Evolutionary conservation across 768 basidiomycete genomes (phyloP).

Genomic region (Phanerochaete sordida): DNA sequence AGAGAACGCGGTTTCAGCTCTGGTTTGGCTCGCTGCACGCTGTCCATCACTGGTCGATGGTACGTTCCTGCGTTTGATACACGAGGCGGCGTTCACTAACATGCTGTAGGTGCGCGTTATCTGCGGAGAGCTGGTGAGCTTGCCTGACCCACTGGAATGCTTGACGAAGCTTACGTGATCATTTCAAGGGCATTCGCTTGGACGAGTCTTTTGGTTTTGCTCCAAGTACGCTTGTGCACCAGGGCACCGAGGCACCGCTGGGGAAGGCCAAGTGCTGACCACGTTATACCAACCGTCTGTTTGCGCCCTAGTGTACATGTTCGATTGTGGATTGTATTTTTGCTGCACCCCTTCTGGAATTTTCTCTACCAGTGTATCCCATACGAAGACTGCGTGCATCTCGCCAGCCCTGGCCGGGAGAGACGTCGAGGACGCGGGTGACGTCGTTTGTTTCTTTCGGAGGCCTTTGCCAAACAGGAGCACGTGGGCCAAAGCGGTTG

Average conservation of each 20-base stretch:
- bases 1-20: constrained; percentile 39
- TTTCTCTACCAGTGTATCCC: too few species aligned
- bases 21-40: constrained; percentile 88
- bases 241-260: constrained; percentile 60
- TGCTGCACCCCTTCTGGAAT: too few species aligned
- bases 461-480: constrained; percentile 15
- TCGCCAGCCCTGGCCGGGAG: too few species aligned
- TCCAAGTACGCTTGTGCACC: constrained; percentile 77
- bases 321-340: too few species aligned
- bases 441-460: constrained; percentile 15
- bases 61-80: constrained; percentile 27
- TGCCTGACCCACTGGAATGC: not conserved
- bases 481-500: not conserved
- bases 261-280: constrained; percentile 50
- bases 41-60: constrained; percentile 92
- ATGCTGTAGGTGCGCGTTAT: constrained; percentile 68
- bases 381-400: too few species aligned
- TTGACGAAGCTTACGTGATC: not conserved
- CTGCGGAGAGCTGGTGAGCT: constrained; percentile 75
- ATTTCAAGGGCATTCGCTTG: constrained; percentile 55
- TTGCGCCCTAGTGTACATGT: not conserved
- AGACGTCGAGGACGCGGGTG: too few species aligned
- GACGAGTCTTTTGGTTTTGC: constrained; percentile 83
- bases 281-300: not conserved
- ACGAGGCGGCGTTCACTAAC: not conserved